Evolutionary conservation across 2,329 filamentous ascomycete genomes (phyloP).

Genomic region (Ascosphaera aggregata): DNA sequence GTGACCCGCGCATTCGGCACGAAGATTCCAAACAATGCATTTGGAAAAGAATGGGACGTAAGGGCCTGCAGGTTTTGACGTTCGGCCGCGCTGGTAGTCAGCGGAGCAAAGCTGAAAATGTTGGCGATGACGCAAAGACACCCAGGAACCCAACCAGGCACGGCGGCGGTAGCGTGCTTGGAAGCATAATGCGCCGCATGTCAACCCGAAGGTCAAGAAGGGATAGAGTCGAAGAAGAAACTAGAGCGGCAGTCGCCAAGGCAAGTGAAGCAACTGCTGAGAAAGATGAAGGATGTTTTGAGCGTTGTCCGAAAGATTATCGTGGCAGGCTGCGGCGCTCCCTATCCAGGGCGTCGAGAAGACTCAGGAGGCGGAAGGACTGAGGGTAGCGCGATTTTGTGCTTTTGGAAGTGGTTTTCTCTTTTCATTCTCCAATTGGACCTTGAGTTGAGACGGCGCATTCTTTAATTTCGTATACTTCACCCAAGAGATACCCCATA

Average conservation of each 20-base stretch:
- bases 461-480: too few species aligned
- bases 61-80: not conserved
- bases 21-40: not conserved
- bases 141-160: not conserved
- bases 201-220: not conserved
- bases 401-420: too few species aligned
- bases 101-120: not conserved
- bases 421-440: too few species aligned
- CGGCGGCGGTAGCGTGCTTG: not conserved
- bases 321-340: not conserved
- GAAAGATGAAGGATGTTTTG: not conserved
- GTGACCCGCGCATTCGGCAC: not conserved
- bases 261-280: not conserved
- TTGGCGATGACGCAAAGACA: not conserved
- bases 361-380: not conserved
- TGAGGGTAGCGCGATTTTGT: not conserved
- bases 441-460: too few species aligned
- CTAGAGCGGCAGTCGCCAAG: not conserved
- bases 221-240: not conserved
- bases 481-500: too few species aligned
- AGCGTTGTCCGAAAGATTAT: not conserved
- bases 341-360: not conserved
- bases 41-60: not conserved
- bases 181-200: not conserved
- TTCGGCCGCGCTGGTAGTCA: not conserved